A percentile compares a stretch with the other conserved stretches of the same genome.
These are phyloP conservation scores for Botrytis byssoidea DNA, from an alignment of 2,329 filamentous ascomycete species.

Conservation along the genomic window DNA sequence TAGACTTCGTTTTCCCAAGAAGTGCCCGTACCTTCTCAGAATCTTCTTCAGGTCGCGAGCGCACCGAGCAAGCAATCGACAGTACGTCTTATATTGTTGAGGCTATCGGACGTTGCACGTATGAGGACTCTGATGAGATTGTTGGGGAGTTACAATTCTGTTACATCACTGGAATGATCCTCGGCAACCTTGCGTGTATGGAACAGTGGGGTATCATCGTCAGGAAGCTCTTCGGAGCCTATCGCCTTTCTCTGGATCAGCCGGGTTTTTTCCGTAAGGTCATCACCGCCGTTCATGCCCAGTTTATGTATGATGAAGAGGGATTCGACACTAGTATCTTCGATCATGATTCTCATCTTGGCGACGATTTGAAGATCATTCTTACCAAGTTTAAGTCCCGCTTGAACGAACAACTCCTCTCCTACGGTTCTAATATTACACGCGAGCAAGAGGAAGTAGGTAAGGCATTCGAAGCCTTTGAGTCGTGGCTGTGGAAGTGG, in stretches of 20 bases:
- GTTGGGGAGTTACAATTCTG: constrained; percentile 61
- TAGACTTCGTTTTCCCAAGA: constrained; percentile 50
- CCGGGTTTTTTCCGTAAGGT: constrained; percentile 50
- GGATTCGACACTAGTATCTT: constrained; percentile 48
- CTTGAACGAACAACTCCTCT: constrained; percentile 48
- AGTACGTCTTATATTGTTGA: constrained; percentile 49
- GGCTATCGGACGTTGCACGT: constrained; percentile 40
- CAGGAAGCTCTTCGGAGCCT: constrained; percentile 52
- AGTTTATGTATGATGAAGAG: constrained; percentile 53
- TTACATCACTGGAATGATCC: constrained; percentile 56
- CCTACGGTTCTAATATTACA: constrained; percentile 40
- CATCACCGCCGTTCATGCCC: constrained; percentile 52
- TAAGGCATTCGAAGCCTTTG: constrained; percentile 50
- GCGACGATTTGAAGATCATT: constrained; percentile 45
- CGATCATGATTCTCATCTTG: constrained; percentile 37
- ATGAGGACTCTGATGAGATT: constrained; percentile 46
- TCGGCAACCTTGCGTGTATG: constrained; percentile 58
- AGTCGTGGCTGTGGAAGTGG: constrained; percentile 47
- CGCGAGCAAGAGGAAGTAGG: constrained; percentile 47
- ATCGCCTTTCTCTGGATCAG: constrained; percentile 44
- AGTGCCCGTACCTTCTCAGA: constrained; percentile 45
- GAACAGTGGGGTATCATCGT: constrained; percentile 62
- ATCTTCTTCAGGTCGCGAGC: constrained; percentile 37
- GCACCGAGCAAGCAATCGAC: constrained; percentile 48
- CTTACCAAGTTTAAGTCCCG: constrained; percentile 56